A percentile compares a stretch with the other conserved stretches of the same genome.
These are phyloP conservation scores for Mucor saturninus DNA, from an alignment of 371 early-diverging fungal species.

Conservation along the genomic window DNA sequence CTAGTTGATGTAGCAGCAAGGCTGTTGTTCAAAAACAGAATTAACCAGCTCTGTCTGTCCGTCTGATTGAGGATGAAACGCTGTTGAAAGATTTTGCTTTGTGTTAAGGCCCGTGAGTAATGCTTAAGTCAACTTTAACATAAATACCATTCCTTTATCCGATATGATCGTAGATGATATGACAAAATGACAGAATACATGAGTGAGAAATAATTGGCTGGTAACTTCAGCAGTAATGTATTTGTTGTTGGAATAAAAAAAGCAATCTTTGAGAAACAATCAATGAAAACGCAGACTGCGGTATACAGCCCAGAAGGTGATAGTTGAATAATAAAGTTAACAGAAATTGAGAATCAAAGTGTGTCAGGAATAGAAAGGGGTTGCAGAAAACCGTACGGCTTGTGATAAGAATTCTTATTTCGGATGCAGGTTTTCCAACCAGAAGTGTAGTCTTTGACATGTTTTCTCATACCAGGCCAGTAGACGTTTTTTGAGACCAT, in stretches of 20 bases:
- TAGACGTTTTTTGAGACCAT: conserved; percentile 34
- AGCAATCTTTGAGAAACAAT: conserved; percentile 49
- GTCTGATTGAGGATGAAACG: conserved; percentile 58
- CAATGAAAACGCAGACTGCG: conserved; percentile 50
- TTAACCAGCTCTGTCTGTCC: conserved; percentile 61
- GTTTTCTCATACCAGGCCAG: conserved; percentile 49
- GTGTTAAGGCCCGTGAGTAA: conserved; percentile 30
- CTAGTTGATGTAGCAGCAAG: conserved; percentile 43
- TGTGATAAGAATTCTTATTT: conserved; percentile 28
- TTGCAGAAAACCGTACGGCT: conserved; percentile 41
- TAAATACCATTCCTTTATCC: conserved; percentile 51
- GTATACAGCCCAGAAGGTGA: conserved; percentile 19
- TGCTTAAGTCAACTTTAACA: conserved; percentile 34
- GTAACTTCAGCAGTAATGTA: conserved; percentile 30
- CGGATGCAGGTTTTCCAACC: conserved; percentile 52
- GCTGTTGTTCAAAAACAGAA: conserved; percentile 53
- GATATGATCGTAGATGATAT: conserved; percentile 48
- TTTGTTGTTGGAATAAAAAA: conserved; percentile 44
- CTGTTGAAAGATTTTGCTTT: conserved; percentile 39
- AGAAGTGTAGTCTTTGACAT: conserved; percentile 37
- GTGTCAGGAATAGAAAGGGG: conserved; percentile 40
- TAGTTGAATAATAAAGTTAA: conserved; percentile 25
- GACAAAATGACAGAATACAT: conserved; percentile 44
- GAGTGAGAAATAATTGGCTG: conserved; percentile 33
- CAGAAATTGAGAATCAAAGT: conserved; percentile 39